phyloP scores from a whole-genome alignment of 306 rosid species.

The Lagenaria siceraria region DNA sequence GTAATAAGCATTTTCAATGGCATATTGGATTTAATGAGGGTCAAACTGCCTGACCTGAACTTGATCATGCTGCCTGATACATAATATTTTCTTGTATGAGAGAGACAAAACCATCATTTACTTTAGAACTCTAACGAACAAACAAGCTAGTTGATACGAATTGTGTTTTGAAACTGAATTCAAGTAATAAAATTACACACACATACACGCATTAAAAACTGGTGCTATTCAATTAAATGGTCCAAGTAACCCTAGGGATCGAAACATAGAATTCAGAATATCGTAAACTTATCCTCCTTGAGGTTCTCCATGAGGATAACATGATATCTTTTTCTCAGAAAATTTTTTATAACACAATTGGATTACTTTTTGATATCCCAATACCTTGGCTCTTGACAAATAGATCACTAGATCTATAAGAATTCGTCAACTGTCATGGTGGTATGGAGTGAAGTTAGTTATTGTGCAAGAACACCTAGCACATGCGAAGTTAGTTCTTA shows the following conservation, averaged over 20 bases:
- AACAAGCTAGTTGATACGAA: background rate
- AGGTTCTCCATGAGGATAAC: background rate
- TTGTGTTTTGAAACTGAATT: background rate
- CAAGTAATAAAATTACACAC: background rate
- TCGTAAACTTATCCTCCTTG: background rate
- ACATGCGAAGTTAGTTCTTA: background rate
- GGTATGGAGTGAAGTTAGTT: background rate
- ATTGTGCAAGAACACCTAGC: background rate
- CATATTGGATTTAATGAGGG: slow-evolving; percentile 38
- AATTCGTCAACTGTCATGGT: background rate
- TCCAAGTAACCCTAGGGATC: background rate
- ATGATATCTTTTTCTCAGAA: background rate
- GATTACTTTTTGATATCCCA: background rate
- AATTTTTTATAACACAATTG: background rate
- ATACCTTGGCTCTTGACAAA: background rate
- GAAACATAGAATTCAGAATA: background rate
- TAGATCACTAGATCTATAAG: background rate
- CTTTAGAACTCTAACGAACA: background rate
- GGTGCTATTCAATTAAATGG: background rate
- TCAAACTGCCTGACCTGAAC: slow-evolving; percentile 65
- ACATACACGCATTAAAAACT: background rate
- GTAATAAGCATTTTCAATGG: slow-evolving; percentile 93
- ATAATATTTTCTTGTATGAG: slow-evolving; percentile 11
- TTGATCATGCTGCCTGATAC: slow-evolving; percentile 82
- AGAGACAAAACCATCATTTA: background rate